Evolutionary conservation across 1,284 basidiomycete species (phyloP).

Genomic region (Mycosarcoma maydis): DNA sequence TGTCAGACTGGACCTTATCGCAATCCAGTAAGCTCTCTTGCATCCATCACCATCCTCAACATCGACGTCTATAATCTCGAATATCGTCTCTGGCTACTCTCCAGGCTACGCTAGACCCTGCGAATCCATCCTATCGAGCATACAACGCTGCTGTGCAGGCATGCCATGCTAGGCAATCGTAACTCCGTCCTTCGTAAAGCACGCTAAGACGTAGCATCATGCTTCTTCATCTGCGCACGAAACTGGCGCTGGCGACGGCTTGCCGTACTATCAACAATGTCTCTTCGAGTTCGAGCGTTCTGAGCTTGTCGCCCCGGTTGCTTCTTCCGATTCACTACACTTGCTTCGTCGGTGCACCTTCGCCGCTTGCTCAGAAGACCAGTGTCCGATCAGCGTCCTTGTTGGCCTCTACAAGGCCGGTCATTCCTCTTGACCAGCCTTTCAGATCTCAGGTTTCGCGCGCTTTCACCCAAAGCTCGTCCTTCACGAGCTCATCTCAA

Average conservation of each 20-base stretch:
- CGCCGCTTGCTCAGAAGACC: not conserved
- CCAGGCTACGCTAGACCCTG: too few species aligned
- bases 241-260: slow-evolving; percentile 2
- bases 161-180: slow-evolving; percentile 7
- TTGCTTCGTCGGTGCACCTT: not conserved
- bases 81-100: too few species aligned
- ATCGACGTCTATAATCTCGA: too few species aligned
- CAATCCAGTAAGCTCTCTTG: too few species aligned
- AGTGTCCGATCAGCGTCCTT: not conserved
- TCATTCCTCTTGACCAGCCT: not conserved
- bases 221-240: slow-evolving; percentile 11
- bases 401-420: not conserved
- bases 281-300: not conserved
- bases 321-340: not conserved
- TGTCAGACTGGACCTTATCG: too few species aligned
- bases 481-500: not conserved
- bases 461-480: not conserved
- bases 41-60: too few species aligned
- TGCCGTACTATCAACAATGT: not conserved
- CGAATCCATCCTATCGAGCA: not conserved
- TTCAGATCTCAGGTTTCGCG: not conserved
- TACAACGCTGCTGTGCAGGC: not conserved
- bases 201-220: slow-evolving; percentile 4
- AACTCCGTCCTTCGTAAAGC: not conserved
- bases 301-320: not conserved